Percentiles rank a stretch among this genome's conserved stretches.
Conservation (phyloP, 257 asterid species). For the Eustoma russellianum region DNA sequence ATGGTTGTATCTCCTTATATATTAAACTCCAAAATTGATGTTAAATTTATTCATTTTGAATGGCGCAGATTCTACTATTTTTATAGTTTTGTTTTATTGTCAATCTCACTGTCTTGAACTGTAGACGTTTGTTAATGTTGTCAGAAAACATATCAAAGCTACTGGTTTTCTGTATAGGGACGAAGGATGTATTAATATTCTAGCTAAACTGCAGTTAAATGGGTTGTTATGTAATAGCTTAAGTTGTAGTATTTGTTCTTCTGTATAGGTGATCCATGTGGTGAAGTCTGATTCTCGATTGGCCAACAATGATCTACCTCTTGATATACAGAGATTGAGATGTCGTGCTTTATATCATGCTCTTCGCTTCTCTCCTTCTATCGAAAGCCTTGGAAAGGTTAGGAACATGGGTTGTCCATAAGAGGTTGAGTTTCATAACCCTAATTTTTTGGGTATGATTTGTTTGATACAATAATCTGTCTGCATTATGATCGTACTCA, state of each 20-base stretch:
- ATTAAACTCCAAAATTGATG: no score
- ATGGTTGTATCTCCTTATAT: no score
- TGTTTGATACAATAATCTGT: no score
- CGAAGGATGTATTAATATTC: not conserved
- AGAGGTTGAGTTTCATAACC: no score
- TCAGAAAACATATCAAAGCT: not conserved
- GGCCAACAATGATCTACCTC: slow-evolving; percentile 92
- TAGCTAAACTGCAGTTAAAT: not conserved
- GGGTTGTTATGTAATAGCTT: not conserved
- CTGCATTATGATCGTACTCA: no score
- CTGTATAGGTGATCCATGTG: slow-evolving; percentile 74
- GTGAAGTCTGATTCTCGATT: slow-evolving; percentile 93
- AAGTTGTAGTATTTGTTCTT: slow-evolving; percentile 10
- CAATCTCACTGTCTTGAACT: no score
- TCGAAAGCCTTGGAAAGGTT: slow-evolving; percentile 83
- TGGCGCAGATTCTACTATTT: no score
- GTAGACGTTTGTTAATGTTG: not conserved
- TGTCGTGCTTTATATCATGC: slow-evolving; percentile 88
- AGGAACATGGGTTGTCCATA: slow-evolving; percentile 10
- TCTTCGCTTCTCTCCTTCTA: slow-evolving; percentile 74
- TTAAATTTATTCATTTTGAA: no score
- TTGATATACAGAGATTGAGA: slow-evolving; percentile 91
- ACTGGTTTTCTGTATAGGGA: not conserved
- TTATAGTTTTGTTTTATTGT: no score
- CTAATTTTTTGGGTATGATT: no score